Percentiles rank a stretch among this genome's conserved stretches.
Conservation (phyloP, 2,329 filamentous ascomycete genomes). For the Parascedosporium putredinis region DNA sequence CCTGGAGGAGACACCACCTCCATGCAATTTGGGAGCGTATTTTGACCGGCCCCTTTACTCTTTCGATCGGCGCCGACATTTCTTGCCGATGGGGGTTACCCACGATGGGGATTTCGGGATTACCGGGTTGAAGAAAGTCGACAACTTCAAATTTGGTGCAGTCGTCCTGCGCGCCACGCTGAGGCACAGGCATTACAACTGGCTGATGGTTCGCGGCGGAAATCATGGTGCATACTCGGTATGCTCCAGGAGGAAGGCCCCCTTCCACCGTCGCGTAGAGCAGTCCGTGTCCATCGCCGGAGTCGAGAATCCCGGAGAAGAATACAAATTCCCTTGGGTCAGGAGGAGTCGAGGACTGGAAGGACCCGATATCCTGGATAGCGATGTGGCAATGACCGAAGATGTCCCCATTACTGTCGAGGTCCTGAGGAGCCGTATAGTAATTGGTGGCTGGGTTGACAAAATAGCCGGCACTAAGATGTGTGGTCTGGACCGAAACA, state of each 20-base stretch:
- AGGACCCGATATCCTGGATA: slow-evolving; percentile 33
- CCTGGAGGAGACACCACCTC: too few species aligned
- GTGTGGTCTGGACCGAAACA: slow-evolving; percentile 34
- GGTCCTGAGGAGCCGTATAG: slow-evolving; percentile 42
- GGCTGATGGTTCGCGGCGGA: slow-evolving; percentile 43
- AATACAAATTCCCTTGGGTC: slow-evolving; percentile 33
- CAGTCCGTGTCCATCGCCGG: slow-evolving; percentile 32
- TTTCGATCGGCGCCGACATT: too few species aligned
- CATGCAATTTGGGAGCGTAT: too few species aligned
- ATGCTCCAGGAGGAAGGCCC: slow-evolving; percentile 36
- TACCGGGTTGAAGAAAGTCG: too few species aligned
- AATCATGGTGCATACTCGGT: slow-evolving; percentile 42
- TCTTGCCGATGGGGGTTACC: too few species aligned
- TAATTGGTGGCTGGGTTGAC: slow-evolving; percentile 43
- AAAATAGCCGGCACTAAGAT: slow-evolving; percentile 42
- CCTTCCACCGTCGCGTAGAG: slow-evolving; percentile 31
- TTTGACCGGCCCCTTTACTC: too few species aligned
- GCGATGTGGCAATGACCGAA: slow-evolving; percentile 41
- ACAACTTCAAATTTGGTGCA: slow-evolving; percentile 37
- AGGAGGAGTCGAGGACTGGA: slow-evolving; percentile 26
- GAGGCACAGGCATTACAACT: slow-evolving; percentile 45
- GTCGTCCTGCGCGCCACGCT: slow-evolving; percentile 43
- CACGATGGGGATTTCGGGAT: too few species aligned
- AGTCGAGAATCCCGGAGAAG: slow-evolving; percentile 48
- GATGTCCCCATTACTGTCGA: slow-evolving; percentile 27